Conservation (phyloP, 2,329 filamentous ascomycete genomes). For the Botrytis cinerea region DNA sequence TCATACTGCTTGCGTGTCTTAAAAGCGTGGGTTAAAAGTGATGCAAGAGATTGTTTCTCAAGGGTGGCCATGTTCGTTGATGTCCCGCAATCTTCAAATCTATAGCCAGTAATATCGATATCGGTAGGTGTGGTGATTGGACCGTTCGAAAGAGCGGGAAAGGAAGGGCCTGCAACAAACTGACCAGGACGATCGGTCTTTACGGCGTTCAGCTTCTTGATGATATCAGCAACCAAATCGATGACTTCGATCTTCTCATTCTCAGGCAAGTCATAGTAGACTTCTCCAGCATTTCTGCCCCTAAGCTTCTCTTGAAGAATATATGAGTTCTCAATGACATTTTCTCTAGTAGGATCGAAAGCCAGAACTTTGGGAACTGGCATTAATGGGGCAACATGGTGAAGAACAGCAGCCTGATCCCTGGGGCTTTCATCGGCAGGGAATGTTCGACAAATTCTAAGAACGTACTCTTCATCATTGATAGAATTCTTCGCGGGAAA, state of each 20-base stretch:
- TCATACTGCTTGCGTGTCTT: slow-evolving; percentile 7
- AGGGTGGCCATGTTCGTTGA: no score
- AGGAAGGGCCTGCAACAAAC: slow-evolving; percentile 6
- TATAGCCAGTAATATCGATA: background rate
- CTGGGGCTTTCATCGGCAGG: slow-evolving; percentile 23
- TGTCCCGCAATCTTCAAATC: background rate
- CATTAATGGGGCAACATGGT: slow-evolving; percentile 24
- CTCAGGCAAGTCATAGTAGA: slow-evolving; percentile 26
- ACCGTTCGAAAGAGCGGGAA: slow-evolving; percentile 10
- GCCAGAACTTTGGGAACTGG: slow-evolving; percentile 22
- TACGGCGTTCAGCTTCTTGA: slow-evolving; percentile 24
- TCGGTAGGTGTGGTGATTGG: background rate
- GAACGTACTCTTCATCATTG: slow-evolving; percentile 22
- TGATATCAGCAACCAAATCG: slow-evolving; percentile 23
- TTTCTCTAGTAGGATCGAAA: slow-evolving; percentile 30
- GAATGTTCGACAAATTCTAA: slow-evolving; percentile 31
- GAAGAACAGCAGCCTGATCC: slow-evolving; percentile 28
- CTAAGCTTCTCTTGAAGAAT: slow-evolving; percentile 29
- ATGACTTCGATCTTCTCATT: slow-evolving; percentile 29
- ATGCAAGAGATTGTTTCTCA: slow-evolving; percentile 16
- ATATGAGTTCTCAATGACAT: slow-evolving; percentile 26
- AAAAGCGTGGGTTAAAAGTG: slow-evolving; percentile 2
- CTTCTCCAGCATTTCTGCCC: slow-evolving; percentile 13
- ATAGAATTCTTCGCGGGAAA: background rate
- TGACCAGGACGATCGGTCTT: slow-evolving; percentile 21